Evolutionary conservation across 495 filamentous ascomycete species (phyloP).

Genomic region (Aspergillus nidulans): DNA sequence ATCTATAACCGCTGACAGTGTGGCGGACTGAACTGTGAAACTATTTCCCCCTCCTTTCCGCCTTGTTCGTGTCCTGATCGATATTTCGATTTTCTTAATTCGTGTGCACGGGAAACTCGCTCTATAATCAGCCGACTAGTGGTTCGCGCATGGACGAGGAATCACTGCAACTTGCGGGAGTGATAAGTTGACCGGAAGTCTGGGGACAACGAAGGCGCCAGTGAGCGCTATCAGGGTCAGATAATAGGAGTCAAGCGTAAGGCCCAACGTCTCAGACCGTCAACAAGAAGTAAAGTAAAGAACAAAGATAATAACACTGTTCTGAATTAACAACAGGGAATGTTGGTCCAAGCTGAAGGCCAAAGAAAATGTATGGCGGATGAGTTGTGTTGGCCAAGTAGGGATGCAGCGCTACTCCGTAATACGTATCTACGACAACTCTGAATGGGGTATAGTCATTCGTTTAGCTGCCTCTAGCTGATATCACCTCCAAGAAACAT

Average conservation of each 20-base stretch:
- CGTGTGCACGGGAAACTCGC: background rate
- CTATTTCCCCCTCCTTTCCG: background rate
- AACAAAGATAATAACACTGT: too few relatives aligned
- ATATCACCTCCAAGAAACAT: background rate
- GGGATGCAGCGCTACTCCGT: background rate
- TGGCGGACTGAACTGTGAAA: background rate
- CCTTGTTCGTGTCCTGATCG: background rate
- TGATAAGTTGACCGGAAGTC: background rate
- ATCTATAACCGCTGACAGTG: background rate
- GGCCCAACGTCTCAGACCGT: background rate
- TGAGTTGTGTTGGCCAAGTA: background rate
- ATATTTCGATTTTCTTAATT: background rate
- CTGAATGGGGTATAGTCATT: conserved; percentile 3
- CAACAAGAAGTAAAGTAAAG: background rate
- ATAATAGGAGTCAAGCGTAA: background rate
- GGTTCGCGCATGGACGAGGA: background rate
- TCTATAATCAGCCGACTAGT: background rate
- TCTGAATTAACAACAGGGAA: background rate
- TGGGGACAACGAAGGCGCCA: background rate
- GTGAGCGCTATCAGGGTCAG: background rate
- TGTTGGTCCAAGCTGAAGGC: background rate
- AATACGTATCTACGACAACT: background rate
- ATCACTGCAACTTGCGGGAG: background rate
- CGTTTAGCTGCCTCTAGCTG: background rate
- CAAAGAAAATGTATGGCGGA: background rate